A percentile compares a stretch with the other conserved stretches of the same genome.
These are phyloP conservation scores for Coniochaeta sp. DNA, from an alignment of 2,329 filamentous ascomycete genomes.

Conservation along the genomic window DNA sequence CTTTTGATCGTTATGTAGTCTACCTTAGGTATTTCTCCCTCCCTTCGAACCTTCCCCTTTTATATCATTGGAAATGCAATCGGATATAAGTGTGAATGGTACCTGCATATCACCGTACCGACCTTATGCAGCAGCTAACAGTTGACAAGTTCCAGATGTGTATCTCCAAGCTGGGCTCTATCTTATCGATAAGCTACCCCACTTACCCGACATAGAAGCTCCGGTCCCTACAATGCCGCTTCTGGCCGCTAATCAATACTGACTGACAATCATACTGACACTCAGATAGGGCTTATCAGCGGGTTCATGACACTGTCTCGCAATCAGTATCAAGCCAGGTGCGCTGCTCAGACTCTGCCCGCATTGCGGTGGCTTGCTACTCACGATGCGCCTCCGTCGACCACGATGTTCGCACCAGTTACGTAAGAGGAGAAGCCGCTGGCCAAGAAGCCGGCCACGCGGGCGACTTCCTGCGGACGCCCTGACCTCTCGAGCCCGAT, in stretches of 20 bases:
- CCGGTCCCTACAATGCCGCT: background rate
- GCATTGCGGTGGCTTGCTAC: conserved; percentile 6
- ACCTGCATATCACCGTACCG: background rate
- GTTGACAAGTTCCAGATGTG: too few species aligned
- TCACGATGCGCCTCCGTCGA: conserved; percentile 49
- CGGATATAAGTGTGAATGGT: background rate
- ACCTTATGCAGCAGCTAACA: background rate
- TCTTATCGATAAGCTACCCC: background rate
- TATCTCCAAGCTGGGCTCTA: background rate
- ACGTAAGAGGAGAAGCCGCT: conserved; percentile 57
- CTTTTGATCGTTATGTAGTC: conserved; percentile 3
- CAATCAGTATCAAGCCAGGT: conserved; percentile 1
- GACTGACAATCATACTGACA: background rate
- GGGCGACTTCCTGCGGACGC: conserved; percentile 48
- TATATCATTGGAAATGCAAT: background rate
- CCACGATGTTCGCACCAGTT: conserved; percentile 53
- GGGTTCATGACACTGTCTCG: background rate
- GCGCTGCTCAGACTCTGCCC: too few species aligned
- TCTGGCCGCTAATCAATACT: background rate
- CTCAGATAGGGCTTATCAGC: conserved; percentile 1
- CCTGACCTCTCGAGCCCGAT: conserved; percentile 54
- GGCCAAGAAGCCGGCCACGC: conserved; percentile 55
- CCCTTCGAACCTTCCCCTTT: too few species aligned
- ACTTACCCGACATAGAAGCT: too few species aligned
- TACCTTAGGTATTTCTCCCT: too few species aligned